Conservation (phyloP, 2,329 filamentous ascomycete genomes). For the Trichoderma cornu-damae region DNA sequence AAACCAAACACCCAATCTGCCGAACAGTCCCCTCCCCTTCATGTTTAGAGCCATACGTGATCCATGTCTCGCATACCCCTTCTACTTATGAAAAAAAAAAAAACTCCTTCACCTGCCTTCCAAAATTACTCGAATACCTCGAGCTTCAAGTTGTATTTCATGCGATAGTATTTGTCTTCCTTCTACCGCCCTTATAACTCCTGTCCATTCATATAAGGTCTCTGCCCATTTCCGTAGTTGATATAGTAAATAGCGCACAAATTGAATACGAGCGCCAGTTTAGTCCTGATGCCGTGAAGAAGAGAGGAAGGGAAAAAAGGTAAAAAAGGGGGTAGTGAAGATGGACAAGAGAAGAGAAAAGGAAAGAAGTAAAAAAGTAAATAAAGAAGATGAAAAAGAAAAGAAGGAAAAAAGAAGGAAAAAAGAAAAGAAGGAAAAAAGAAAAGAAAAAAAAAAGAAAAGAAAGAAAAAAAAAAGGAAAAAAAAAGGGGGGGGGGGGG, state of each 20-base stretch:
- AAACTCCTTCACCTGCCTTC: not conserved
- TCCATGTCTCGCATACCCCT: not conserved
- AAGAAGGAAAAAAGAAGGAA: no score
- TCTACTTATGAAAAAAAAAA: no score
- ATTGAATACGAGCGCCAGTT: not conserved
- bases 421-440: no score
- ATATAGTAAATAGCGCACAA: constrained; percentile 1
- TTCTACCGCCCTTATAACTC: constrained; percentile 16
- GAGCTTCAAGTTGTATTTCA: constrained; percentile 3
- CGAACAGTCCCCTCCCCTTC: not conserved
- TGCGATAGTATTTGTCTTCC: constrained; percentile 4
- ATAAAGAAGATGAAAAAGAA: no score
- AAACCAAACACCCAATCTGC: constrained; percentile 10
- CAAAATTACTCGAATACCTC: not conserved
- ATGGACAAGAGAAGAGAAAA: not conserved
- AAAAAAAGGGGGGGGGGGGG: no score
- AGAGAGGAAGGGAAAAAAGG: not conserved
- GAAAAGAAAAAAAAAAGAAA: no score
- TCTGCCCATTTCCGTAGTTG: constrained; percentile 5
- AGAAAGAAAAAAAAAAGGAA: no score
- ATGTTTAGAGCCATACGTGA: not conserved
- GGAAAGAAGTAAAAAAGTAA: no score
- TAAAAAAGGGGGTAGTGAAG: no score
- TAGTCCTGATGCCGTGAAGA: not conserved
- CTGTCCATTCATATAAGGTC: constrained; percentile 2